Evolutionary conservation across 257 asterid genomes (phyloP).

Genomic region (Cruciata laevipes): DNA sequence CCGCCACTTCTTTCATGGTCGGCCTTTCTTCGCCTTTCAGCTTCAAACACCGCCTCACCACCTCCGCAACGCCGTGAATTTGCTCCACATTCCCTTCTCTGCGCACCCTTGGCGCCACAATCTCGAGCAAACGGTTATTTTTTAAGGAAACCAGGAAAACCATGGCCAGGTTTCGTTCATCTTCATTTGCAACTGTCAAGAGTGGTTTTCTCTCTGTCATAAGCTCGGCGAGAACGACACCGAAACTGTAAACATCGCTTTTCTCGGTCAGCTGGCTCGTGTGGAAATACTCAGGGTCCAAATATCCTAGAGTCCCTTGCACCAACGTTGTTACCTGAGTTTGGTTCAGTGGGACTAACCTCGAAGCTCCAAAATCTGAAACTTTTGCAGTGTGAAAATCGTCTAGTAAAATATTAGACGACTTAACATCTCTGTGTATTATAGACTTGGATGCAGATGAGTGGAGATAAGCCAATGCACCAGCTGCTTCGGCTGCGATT

Average conservation of each 20-base stretch:
- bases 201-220: constrained; percentile 44
- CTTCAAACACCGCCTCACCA: constrained; percentile 38
- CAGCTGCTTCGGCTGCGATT: constrained; percentile 41
- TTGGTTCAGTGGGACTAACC: constrained; percentile 43
- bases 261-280: constrained; percentile 45
- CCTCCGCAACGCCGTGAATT: constrained; percentile 25
- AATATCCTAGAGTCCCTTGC: constrained; percentile 49
- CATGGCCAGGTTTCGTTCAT: constrained; percentile 32
- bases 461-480: constrained; percentile 53
- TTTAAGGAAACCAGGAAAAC: constrained; percentile 27
- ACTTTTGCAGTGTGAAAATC: constrained; percentile 33
- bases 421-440: constrained; percentile 54
- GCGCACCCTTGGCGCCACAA: constrained; percentile 28
- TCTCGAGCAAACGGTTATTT: constrained; percentile 26
- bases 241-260: constrained; percentile 61
- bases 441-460: constrained; percentile 45
- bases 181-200: not conserved
- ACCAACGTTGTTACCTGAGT: constrained; percentile 47
- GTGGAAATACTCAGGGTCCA: constrained; percentile 57
- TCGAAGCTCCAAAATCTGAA: constrained; percentile 60
- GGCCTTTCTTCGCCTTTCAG: constrained; percentile 40
- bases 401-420: constrained; percentile 45
- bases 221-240: constrained; percentile 50
- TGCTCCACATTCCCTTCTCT: constrained; percentile 39
- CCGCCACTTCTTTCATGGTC: constrained; percentile 43